A percentile compares a stretch with the other conserved stretches of the same genome.
phyloP scores from a whole-genome alignment of 345 rosid genomes.

The thale cress (Arabidopsis thaliana) region DNA sequence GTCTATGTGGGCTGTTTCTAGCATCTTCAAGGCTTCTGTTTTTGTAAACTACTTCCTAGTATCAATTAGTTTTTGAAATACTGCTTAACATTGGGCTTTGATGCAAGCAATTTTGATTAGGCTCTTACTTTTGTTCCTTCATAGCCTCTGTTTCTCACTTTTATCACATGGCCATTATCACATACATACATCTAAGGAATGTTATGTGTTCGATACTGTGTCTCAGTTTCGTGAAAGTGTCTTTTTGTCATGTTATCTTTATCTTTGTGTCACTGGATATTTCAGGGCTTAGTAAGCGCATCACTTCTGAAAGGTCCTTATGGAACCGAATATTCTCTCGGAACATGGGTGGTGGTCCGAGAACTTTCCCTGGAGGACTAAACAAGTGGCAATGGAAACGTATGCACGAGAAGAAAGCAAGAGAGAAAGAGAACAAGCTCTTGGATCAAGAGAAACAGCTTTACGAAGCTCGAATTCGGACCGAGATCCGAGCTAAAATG shows the following conservation, averaged over 20 bases:
- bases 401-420: conserved; percentile 90
- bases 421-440: conserved; percentile 84
- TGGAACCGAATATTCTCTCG: conserved; percentile 51
- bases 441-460: conserved; percentile 93
- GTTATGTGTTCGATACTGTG: not conserved
- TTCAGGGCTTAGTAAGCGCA: conserved; percentile 86
- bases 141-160: conserved; percentile 7
- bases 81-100: not conserved
- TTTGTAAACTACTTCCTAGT: not conserved
- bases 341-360: conserved; percentile 93
- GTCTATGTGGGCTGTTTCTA: too few species aligned
- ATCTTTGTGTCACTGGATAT: conserved; percentile 25
- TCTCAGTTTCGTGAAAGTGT: conserved; percentile 16
- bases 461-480: conserved; percentile 77
- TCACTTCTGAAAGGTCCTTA: conserved; percentile 57
- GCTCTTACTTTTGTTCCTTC: too few species aligned
- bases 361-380: conserved; percentile 91
- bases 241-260: conserved; percentile 8
- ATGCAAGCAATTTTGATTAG: not conserved
- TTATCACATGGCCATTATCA: not conserved
- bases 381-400: conserved; percentile 99
- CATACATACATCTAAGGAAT: too few species aligned
- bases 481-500: conserved; percentile 66
- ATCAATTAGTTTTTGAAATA: not conserved
- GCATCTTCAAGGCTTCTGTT: too few species aligned